Base-by-base conservation (phyloP, 495 filamentous ascomycete genomes). In the Penicillium maclennaniae region DNA sequence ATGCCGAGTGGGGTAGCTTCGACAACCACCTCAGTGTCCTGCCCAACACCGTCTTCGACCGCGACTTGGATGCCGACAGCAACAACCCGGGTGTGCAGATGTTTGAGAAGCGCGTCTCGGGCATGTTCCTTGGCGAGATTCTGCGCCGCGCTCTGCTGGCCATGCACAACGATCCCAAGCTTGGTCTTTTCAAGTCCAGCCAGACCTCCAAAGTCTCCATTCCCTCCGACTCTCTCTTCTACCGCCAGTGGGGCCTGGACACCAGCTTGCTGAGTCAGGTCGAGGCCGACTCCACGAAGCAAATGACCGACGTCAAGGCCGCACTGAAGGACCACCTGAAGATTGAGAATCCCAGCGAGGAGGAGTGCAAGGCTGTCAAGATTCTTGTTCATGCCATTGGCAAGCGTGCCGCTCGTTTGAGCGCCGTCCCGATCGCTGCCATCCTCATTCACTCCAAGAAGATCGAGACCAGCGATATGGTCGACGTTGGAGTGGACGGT, bases 121-220 rank as follows among this genome's bases (percentile, higher is more conserved):
- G 93, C 70, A 98, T 98, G 93, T 98, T 97, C 79, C 69, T 98
- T 19, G 93, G 93, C 48, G 93, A 98, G 67, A 92, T 98, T 53
- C 75, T 96, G 36, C 88, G 93, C 9, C 82, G 87, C 27, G 85
- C 84, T 26, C 68, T 97, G 25, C 61, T 91, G 17, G 73, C 80
- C 31, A 70, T 92, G 65, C 69, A 89, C 54, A 74, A 84, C 50
- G 78, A 87, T 54, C 62, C 82, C 9, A 60, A 74, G 0, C 63
- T 85, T 14, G 73, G 81, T 9, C 73, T 95, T 27, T 91, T 95
- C 80, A 78, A 78, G 52, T 79, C 88, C 60, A 82, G 79, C 27
- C 76, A 84, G 61, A 83, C 80, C n/a, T 86, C 84, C 15, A 86
- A 84, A n/a, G 87, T 86, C 28, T 80, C 73, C 49, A 77, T 92